These are phyloP conservation scores for Meyerozyma athensensis DNA, from an alignment of 1,139 yeast species.

Conservation along the genomic window DNA sequence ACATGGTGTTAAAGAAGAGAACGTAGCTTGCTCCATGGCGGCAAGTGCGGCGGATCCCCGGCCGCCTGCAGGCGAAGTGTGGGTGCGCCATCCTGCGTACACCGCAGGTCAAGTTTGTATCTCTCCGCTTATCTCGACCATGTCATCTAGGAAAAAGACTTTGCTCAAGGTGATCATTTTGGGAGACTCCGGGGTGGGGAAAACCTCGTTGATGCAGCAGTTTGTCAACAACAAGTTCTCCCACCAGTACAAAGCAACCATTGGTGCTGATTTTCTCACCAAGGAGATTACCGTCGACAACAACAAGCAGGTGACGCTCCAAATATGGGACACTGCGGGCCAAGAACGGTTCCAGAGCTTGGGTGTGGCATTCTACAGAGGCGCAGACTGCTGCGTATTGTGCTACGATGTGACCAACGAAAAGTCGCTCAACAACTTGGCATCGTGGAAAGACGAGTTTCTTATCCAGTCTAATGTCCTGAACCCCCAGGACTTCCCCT, in stretches of 20 bases:
- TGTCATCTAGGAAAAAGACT: slow-evolving; percentile 84
- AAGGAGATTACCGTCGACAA: slow-evolving; percentile 85
- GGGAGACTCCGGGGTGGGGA: slow-evolving; percentile 98
- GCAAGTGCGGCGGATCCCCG: neutral
- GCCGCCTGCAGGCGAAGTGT: neutral
- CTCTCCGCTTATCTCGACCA: slow-evolving; percentile 17
- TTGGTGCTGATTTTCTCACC: slow-evolving; percentile 95
- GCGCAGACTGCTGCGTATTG: slow-evolving; percentile 96
- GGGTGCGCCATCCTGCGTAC: neutral
- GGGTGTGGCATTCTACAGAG: slow-evolving; percentile 96
- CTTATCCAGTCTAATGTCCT: slow-evolving; percentile 87
- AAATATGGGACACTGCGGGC: slow-evolving; percentile 99
- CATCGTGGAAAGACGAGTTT: slow-evolving; percentile 94
- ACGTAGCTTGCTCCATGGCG: neutral
- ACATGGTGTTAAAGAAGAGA: slow-evolving; percentile 15
- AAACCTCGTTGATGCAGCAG: slow-evolving; percentile 94
- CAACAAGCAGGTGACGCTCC: slow-evolving; percentile 68
- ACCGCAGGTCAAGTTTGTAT: neutral
- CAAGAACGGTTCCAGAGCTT: slow-evolving; percentile 95
- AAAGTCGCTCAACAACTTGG: slow-evolving; percentile 84
- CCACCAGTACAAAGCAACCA: slow-evolving; percentile 95
- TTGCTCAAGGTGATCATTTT: slow-evolving; percentile 88
- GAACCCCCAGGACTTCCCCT: slow-evolving; percentile 94
- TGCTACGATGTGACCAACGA: slow-evolving; percentile 93
- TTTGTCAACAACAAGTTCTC: slow-evolving; percentile 93